Evolutionary conservation across 108 stramenopile genomes (phyloP), one percentile per base, ranked within the genome.

Genomic region (Cylindrotheca fusiformis): DNA sequence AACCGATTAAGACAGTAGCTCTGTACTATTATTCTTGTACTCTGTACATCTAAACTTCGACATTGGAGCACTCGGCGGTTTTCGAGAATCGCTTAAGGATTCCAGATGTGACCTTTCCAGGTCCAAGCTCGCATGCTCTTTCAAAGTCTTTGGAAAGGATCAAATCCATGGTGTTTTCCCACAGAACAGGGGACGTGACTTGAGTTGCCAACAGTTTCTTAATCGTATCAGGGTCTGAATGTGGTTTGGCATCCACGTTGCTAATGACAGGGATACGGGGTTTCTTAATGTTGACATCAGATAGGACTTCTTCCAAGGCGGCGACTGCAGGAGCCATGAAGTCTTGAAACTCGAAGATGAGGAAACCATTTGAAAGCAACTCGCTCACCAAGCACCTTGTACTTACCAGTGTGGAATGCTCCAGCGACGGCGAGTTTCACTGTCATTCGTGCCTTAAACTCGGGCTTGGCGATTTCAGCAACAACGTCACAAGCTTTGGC

Each of bases 221-320:
- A 76, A 97, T 98, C 31, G 84, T 87, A 10, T 70, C 90, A n/a
- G 97, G 96, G 63, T 95, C 94, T 1, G 88, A 92, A 73, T 98
- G 98, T 8, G 97, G 94, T 60, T 80, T 80, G 74, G 96, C 98
- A 78, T 98, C 96, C 19, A 98, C 98, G 66, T 98, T 98, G 88
- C 90, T 90, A 49, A 98, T 88, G 66, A 98, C 98, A 53, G 98
- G 98, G 61, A 98, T 98, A 25, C 94, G 85, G 33, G 92, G 93
- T 71, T 93, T 94, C 62, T 88, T 83, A 57, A 98, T 79, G 48
- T 96, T 93, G 46, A 95, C 83, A 31, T 78, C 94, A 32, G 73
- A 76, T 45, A 98, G 73, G 17, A 95, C 95, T 31, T 87, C 72
- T 53, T 90, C 88, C 69, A 98, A 80, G 32, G 87, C 64, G 10